Evolutionary conservation across 495 filamentous ascomycete species (phyloP).

Genomic region (Trichoderma parareesei): DNA sequence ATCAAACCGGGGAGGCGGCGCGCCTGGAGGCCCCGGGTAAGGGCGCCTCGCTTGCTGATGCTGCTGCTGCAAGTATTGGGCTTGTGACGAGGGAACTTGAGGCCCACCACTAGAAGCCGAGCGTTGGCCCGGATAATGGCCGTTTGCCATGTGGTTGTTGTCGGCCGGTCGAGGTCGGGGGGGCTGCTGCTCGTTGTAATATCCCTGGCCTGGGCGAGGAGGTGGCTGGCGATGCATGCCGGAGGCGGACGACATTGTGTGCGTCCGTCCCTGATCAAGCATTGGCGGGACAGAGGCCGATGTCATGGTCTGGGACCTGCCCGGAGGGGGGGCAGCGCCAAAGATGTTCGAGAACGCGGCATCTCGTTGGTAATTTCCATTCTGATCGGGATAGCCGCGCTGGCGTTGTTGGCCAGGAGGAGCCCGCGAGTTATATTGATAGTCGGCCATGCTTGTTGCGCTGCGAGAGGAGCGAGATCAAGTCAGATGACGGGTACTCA

Average conservation of each 20-base stretch:
- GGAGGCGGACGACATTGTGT: constrained; percentile 79
- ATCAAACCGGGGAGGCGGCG: constrained; percentile 27
- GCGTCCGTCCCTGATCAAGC: constrained; percentile 54
- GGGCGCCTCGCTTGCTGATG: constrained; percentile 30
- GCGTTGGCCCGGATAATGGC: constrained; percentile 49
- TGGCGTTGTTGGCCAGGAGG: constrained; percentile 39
- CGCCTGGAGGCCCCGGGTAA: constrained; percentile 46
- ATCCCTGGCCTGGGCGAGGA: constrained; percentile 47
- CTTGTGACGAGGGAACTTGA: constrained; percentile 31
- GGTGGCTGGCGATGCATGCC: constrained; percentile 52
- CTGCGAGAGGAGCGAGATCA: constrained; percentile 5
- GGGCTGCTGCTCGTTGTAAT: constrained; percentile 13
- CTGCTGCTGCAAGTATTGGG: constrained; percentile 25
- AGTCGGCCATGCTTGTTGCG: constrained; percentile 66
- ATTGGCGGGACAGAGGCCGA: constrained; percentile 49
- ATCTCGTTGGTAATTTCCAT: constrained; percentile 68
- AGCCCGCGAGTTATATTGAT: constrained; percentile 70
- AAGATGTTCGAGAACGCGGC: constrained; percentile 96
- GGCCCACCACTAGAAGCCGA: constrained; percentile 35
- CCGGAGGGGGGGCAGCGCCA: constrained; percentile 75
- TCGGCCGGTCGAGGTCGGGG: constrained; percentile 33
- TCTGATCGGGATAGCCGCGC: constrained; percentile 57
- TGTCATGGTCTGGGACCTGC: constrained; percentile 81
- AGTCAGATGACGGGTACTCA: neutral
- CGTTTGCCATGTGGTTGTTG: constrained; percentile 38